Evolutionary conservation across 345 rosid species (phyloP).

Genomic region (Nephelium lappaceum): DNA sequence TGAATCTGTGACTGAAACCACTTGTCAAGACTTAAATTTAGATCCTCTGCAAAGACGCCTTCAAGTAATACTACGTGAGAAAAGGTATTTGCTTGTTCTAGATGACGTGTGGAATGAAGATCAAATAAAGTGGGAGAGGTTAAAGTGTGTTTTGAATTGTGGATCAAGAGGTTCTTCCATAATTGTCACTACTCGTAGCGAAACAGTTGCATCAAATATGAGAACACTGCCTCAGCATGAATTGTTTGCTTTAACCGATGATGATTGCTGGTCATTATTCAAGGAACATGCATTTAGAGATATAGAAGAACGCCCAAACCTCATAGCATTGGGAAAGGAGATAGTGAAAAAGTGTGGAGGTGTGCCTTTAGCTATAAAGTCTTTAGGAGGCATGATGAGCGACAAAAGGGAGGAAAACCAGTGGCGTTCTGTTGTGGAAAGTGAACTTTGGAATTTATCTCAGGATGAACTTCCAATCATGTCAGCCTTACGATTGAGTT

Average conservation of each 20-base stretch:
- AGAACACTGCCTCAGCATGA: too few species aligned
- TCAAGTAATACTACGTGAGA: neutral
- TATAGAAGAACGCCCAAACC: neutral
- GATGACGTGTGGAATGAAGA: slow-evolving; percentile 14
- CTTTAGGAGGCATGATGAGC: neutral
- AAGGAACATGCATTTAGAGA: slow-evolving; percentile 7
- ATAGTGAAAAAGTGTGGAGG: slow-evolving; percentile 19
- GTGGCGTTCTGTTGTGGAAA: neutral
- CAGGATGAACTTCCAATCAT: neutral
- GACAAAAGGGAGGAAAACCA: neutral
- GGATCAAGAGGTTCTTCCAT: slow-evolving; percentile 4
- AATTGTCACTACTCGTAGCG: neutral
- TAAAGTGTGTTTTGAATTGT: neutral
- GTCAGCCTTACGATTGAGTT: neutral
- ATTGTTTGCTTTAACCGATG: slow-evolving; percentile 1
- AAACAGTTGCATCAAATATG: slow-evolving; percentile 9
- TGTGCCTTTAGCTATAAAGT: neutral
- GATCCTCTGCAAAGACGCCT: neutral
- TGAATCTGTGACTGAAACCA: neutral
- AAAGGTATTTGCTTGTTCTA: neutral
- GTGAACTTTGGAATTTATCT: neutral
- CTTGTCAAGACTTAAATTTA: neutral
- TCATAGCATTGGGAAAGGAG: neutral
- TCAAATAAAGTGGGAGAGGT: neutral
- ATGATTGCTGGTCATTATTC: slow-evolving; percentile 19